Evolutionary conservation across 2,329 filamentous ascomycete genomes (phyloP).

Genomic region (Neocucurbitaria cava): DNA sequence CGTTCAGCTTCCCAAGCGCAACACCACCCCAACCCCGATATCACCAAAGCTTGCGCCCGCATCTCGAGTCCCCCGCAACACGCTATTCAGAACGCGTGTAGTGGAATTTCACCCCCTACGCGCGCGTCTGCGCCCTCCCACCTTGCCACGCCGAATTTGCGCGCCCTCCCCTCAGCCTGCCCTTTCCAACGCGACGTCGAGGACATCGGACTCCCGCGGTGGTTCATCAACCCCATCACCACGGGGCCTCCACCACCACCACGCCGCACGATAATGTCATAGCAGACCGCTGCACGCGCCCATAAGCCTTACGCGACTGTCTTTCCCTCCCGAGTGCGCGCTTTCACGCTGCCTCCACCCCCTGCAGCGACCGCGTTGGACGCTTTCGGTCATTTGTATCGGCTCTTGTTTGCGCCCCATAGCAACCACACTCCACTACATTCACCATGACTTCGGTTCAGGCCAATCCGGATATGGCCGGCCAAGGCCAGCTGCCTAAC

Average conservation of each 20-base stretch:
- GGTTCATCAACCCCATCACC: constrained; percentile 43
- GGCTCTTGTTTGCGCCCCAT: constrained; percentile 21
- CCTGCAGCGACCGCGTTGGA: constrained; percentile 28
- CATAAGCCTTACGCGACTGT: constrained; percentile 29
- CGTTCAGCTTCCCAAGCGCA: constrained; percentile 18
- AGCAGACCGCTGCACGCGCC: constrained; percentile 36
- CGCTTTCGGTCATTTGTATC: constrained; percentile 14
- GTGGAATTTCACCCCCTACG: constrained; percentile 21
- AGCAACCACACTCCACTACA: constrained; percentile 16
- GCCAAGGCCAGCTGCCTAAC: constrained; percentile 66
- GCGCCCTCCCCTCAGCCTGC: constrained; percentile 34
- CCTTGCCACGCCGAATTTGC: constrained; percentile 37
- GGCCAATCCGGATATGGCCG: constrained; percentile 71
- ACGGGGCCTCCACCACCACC: constrained; percentile 32
- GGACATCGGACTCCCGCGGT: constrained; percentile 37
- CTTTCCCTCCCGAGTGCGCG: constrained; percentile 33
- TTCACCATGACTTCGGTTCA: constrained; percentile 79
- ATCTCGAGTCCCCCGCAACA: constrained; percentile 46
- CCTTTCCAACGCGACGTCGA: constrained; percentile 39
- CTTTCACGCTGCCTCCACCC: constrained; percentile 18
- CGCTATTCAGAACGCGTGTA: constrained; percentile 46
- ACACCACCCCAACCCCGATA: constrained; percentile 39
- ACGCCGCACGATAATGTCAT: constrained; percentile 46
- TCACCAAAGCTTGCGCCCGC: constrained; percentile 42
- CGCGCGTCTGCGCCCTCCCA: constrained; percentile 38